phyloP scores from a whole-genome alignment of 1,284 basidiomycete species.

The Leccinum ponderosum region DNA sequence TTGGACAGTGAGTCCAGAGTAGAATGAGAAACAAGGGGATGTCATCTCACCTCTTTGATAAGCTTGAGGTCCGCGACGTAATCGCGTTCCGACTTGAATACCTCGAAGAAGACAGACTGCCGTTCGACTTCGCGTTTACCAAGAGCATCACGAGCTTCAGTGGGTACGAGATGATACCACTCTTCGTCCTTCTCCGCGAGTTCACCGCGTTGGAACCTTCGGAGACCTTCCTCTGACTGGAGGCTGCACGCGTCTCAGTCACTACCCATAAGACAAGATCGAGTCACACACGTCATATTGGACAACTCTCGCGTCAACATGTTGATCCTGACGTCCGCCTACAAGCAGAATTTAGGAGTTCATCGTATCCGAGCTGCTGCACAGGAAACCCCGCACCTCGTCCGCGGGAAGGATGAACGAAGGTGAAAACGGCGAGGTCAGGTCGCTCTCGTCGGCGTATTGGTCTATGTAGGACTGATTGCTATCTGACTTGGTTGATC shows the following conservation, averaged over 20 bases:
- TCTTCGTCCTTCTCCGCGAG: slow-evolving; percentile 65
- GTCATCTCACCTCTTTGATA: slow-evolving; percentile 55
- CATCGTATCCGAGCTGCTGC: neutral
- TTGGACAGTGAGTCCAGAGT: slow-evolving; percentile 5
- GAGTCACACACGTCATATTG: slow-evolving; percentile 51
- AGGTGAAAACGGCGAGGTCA: slow-evolving; percentile 27
- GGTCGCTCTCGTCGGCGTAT: slow-evolving; percentile 8
- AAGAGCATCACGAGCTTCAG: slow-evolving; percentile 63
- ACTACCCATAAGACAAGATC: slow-evolving; percentile 16
- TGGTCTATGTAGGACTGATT: slow-evolving; percentile 16
- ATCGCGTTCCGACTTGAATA: slow-evolving; percentile 79
- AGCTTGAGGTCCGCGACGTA: slow-evolving; percentile 76
- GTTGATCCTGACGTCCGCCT: slow-evolving; percentile 35
- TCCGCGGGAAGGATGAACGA: slow-evolving; percentile 22
- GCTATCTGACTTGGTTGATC: slow-evolving; percentile 39
- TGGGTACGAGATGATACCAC: slow-evolving; percentile 76
- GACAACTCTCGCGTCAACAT: slow-evolving; percentile 50
- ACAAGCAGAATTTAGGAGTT: slow-evolving; percentile 2
- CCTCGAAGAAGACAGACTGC: slow-evolving; percentile 80
- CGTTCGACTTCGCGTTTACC: slow-evolving; percentile 73
- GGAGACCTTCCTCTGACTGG: slow-evolving; percentile 62
- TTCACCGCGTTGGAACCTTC: slow-evolving; percentile 62
- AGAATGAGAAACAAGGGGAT: neutral
- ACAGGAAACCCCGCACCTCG: slow-evolving; percentile 26
- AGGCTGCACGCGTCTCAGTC: slow-evolving; percentile 38